These are phyloP conservation scores for Fusarium abutilonis DNA, from an alignment of 2,329 filamentous ascomycete species.

Conservation along the genomic window DNA sequence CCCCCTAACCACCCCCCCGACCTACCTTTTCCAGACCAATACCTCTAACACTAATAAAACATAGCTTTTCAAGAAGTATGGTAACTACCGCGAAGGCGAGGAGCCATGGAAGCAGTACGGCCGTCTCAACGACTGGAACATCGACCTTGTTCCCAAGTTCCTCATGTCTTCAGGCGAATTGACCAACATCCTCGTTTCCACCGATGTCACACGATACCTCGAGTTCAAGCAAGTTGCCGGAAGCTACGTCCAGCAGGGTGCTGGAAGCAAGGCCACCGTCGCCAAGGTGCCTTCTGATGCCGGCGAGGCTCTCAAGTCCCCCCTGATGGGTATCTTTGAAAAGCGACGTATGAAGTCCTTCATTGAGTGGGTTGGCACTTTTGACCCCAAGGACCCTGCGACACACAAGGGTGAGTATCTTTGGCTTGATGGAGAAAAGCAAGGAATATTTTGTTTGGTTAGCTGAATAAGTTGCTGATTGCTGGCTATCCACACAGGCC, in stretches of 20 bases:
- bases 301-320: slow-evolving; percentile 87
- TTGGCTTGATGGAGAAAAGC: not conserved
- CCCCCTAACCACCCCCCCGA: slow-evolving; percentile 33
- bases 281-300: slow-evolving; percentile 97
- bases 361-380: slow-evolving; percentile 92
- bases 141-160: slow-evolving; percentile 97
- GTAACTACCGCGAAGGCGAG: slow-evolving; percentile 79
- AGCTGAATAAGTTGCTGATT: slow-evolving; percentile 24
- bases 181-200: slow-evolving; percentile 97
- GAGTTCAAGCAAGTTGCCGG: slow-evolving; percentile 96
- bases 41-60: slow-evolving; percentile 30
- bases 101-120: slow-evolving; percentile 99
- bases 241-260: slow-evolving; percentile 93
- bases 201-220: slow-evolving; percentile 87
- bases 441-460: not conserved
- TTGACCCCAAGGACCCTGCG: slow-evolving; percentile 80
- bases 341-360: slow-evolving; percentile 97
- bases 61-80: slow-evolving; percentile 96
- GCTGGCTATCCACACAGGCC: slow-evolving; percentile 62
- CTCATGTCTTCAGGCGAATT: slow-evolving; percentile 98
- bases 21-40: slow-evolving; percentile 34
- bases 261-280: slow-evolving; percentile 84
- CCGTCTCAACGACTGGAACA: slow-evolving; percentile 98
- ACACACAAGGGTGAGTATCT: slow-evolving; percentile 83
- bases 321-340: slow-evolving; percentile 96